A percentile compares a stretch with the other conserved stretches of the same genome.
These are phyloP conservation scores for Sabuloglossum arenarium DNA, from an alignment of 495 filamentous ascomycete species.

Conservation along the genomic window DNA sequence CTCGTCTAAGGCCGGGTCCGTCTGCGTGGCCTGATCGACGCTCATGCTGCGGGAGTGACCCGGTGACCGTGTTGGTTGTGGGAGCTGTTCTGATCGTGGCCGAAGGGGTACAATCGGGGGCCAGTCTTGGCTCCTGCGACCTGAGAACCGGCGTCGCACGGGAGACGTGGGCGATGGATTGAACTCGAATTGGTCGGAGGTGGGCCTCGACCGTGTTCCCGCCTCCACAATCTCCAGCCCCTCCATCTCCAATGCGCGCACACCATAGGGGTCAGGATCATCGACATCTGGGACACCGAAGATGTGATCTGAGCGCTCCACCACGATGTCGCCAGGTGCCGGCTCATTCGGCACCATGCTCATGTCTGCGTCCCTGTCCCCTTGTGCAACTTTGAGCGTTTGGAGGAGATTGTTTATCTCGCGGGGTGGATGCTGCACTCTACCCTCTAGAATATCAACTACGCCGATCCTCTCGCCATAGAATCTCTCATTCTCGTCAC, in stretches of 20 bases:
- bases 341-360: slow-evolving; percentile 32
- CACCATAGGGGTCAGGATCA: slow-evolving; percentile 75
- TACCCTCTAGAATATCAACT: slow-evolving; percentile 65
- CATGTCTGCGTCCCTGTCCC: slow-evolving; percentile 50
- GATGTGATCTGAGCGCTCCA: slow-evolving; percentile 23
- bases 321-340: slow-evolving; percentile 51
- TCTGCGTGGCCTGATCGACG: neutral
- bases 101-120: neutral
- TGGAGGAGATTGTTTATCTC: slow-evolving; percentile 44
- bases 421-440: slow-evolving; percentile 40
- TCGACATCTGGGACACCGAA: slow-evolving; percentile 65
- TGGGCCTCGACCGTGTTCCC: slow-evolving; percentile 45
- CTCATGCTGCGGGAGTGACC: neutral
- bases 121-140: slow-evolving; percentile 39
- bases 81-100: neutral
- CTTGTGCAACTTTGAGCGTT: slow-evolving; percentile 71
- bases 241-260: slow-evolving; percentile 63
- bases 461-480: slow-evolving; percentile 54
- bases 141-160: slow-evolving; percentile 42
- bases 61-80: neutral
- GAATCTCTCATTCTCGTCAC: slow-evolving; percentile 77
- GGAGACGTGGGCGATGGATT: slow-evolving; percentile 57
- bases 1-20: neutral
- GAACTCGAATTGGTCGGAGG: slow-evolving; percentile 60
- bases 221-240: slow-evolving; percentile 78